These are phyloP conservation scores for Malus hybrid DNA, from an alignment of 331 rosid genomes.

Conservation along the genomic window DNA sequence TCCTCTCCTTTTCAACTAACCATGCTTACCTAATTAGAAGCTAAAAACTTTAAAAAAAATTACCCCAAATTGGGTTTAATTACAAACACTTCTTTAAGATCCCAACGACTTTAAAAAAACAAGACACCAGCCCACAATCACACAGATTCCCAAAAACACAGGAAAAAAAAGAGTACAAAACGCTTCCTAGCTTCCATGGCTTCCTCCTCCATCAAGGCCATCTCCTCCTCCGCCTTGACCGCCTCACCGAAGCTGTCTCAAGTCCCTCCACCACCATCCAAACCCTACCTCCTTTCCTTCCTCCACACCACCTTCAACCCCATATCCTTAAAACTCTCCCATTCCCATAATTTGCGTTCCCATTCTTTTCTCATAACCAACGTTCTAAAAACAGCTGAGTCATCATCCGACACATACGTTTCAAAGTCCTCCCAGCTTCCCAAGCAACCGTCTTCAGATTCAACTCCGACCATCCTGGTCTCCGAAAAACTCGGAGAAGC, in stretches of 20 bases:
- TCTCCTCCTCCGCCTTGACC: conserved; percentile 15
- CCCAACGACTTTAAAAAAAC: background rate
- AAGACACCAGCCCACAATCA: background rate
- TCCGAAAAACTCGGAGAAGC: conserved; percentile 89
- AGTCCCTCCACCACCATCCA: conserved; percentile 4
- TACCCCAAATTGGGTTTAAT: background rate
- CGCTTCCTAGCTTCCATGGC: conserved; percentile 30
- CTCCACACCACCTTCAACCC: conserved; percentile 13
- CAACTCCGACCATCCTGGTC: conserved; percentile 46
- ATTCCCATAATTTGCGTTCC: background rate
- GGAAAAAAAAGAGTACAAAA: background rate
- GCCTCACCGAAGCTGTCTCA: background rate
- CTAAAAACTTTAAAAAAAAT: fast-evolving
- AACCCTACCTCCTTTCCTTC: conserved; percentile 36
- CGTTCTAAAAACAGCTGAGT: conserved; percentile 28
- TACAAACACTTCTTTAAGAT: background rate
- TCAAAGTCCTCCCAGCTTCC: conserved; percentile 3
- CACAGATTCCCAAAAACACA: background rate
- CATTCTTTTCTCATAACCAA: conserved; percentile 18
- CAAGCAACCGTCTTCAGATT: background rate
- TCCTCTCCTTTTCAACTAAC: no score
- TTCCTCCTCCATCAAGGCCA: conserved; percentile 39
- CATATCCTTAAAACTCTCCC: conserved; percentile 21
- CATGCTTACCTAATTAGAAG: no score
- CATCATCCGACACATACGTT: background rate